Conservation (phyloP, 345 rosid genomes). For the Arabis hirsuta region DNA sequence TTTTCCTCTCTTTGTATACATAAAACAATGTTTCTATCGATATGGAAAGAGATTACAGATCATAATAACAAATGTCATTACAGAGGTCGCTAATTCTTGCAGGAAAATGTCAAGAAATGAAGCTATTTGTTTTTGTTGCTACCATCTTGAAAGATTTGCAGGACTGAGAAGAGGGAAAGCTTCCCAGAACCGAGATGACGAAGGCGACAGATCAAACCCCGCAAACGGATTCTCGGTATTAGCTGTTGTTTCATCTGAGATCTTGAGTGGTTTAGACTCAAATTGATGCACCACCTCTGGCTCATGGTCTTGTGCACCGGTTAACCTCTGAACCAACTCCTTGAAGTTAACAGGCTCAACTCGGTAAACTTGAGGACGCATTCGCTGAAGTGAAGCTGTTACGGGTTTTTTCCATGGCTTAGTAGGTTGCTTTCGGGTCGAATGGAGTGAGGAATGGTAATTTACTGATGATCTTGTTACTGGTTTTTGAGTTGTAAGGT, state of each 20-base stretch:
- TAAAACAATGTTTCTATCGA: background rate
- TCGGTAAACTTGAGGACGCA: constrained; percentile 65
- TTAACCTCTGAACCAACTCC: constrained; percentile 82
- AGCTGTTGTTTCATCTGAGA: background rate
- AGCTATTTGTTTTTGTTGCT: constrained; percentile 37
- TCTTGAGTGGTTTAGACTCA: constrained; percentile 33
- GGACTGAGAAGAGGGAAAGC: constrained; percentile 64
- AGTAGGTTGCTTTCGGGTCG: constrained; percentile 53
- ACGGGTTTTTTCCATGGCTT: constrained; percentile 78
- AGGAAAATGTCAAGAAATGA: background rate
- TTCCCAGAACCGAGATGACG: constrained; percentile 56
- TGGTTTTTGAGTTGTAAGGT: constrained; percentile 9
- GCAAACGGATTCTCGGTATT: constrained; percentile 42
- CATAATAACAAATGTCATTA: background rate
- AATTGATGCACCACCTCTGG: background rate
- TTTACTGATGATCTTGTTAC: constrained; percentile 32
- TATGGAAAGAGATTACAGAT: background rate
- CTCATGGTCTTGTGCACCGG: constrained; percentile 53
- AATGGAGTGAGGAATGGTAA: constrained; percentile 53
- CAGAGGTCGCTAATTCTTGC: constrained; percentile 2
- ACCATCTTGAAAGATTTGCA: constrained; percentile 59
- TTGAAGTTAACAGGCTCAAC: constrained; percentile 81
- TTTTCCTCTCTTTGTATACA: constrained; percentile 8
- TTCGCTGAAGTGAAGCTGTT: constrained; percentile 60
- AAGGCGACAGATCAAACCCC: constrained; percentile 53